Percentiles rank a stretch among this genome's conserved stretches.
Evolutionary conservation across 768 basidiomycete genomes (phyloP).

Genomic region (Rickenella mellea): DNA sequence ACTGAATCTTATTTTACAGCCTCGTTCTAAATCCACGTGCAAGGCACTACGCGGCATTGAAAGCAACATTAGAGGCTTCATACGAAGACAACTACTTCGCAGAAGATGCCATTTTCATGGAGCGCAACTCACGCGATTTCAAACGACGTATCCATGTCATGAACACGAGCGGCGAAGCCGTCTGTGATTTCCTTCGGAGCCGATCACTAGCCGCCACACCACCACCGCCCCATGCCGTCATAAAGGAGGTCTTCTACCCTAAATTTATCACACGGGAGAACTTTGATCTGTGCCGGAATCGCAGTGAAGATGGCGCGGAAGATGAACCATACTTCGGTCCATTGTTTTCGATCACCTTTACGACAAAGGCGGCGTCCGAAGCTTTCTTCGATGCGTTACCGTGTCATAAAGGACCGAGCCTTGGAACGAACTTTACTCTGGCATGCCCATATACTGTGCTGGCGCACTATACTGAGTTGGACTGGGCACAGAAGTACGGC

Average conservation of each 20-base stretch:
- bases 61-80: conserved; percentile 38
- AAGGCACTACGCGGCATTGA: conserved; percentile 59
- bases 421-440: conserved; percentile 94
- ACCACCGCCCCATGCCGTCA: conserved; percentile 27
- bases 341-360: conserved; percentile 82
- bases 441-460: conserved; percentile 91
- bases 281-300: conserved; percentile 62
- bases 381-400: conserved; percentile 81
- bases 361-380: conserved; percentile 48
- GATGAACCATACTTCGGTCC: conserved; percentile 67
- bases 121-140: conserved; percentile 96
- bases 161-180: conserved; percentile 72
- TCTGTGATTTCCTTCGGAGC: conserved; percentile 70
- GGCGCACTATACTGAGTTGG: conserved; percentile 82
- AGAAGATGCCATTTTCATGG: conserved; percentile 94
- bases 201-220: conserved; percentile 30
- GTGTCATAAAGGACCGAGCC: conserved; percentile 83
- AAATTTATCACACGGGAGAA: conserved; percentile 65
- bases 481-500: conserved; percentile 84
- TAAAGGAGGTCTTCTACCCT: conserved; percentile 87
- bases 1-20: conserved; percentile 30
- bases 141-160: conserved; percentile 60
- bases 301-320: conserved; percentile 11
- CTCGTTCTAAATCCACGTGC: conserved; percentile 79
- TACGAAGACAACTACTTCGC: conserved; percentile 86